Evolutionary conservation across 2,329 filamentous ascomycete species (phyloP).

Genomic region (Ophiosphaerella narmari): DNA sequence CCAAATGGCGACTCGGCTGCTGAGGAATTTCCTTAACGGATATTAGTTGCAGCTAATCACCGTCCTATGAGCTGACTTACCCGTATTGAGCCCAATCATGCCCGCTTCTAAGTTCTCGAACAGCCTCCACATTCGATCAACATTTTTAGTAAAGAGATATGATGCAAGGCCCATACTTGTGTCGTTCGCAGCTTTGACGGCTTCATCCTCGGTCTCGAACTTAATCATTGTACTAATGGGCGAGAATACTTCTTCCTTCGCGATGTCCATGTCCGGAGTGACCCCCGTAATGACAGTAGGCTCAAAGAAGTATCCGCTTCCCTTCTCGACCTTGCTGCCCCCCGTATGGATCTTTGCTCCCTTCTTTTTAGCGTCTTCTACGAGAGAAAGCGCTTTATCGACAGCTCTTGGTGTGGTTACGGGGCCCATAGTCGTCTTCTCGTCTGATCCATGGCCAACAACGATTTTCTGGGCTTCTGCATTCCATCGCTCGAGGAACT

Average conservation of each 20-base stretch:
- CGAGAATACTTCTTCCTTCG: constrained; percentile 67
- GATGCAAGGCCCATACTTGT: constrained; percentile 68
- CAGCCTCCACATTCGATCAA: constrained; percentile 68
- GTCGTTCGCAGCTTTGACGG: constrained; percentile 62
- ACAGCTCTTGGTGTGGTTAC: constrained; percentile 61
- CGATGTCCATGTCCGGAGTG: constrained; percentile 61
- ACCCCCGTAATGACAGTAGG: constrained; percentile 68
- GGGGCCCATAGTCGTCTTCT: constrained; percentile 64
- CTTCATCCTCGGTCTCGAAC: constrained; percentile 70
- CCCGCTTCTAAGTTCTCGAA: constrained; percentile 70
- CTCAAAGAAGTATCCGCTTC: constrained; percentile 70
- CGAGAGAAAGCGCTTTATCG: constrained; percentile 63
- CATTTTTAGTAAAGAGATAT: constrained; percentile 71
- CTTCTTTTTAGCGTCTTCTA: constrained; percentile 66
- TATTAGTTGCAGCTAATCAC: constrained; percentile 6
- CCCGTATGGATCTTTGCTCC: constrained; percentile 69
- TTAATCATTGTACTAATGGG: constrained; percentile 67
- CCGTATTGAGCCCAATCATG: constrained; percentile 70
- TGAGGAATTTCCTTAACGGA: constrained; percentile 60
- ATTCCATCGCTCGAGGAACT: constrained; percentile 60
- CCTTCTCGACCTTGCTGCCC: constrained; percentile 54
- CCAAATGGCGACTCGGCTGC: constrained; percentile 70
- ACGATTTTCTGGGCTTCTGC: constrained; percentile 60
- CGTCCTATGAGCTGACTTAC: constrained; percentile 35
- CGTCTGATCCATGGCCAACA: constrained; percentile 64